Percentiles rank a stretch among this genome's conserved stretches.
Evolutionary conservation across 345 rosid species (phyloP).

Genomic region (Eutrema yunnanense): DNA sequence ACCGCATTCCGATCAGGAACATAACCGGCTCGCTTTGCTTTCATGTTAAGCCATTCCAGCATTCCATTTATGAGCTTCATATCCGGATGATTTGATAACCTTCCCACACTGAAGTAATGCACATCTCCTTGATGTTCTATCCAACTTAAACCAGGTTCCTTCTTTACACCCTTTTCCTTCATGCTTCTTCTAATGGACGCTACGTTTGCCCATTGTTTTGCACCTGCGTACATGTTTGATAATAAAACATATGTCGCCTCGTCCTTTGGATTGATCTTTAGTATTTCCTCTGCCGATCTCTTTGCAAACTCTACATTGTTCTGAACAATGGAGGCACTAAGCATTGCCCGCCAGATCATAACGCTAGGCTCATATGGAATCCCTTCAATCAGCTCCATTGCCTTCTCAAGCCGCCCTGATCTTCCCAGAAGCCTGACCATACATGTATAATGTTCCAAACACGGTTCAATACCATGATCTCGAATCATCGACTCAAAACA

Average conservation of each 20-base stretch:
- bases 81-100: constrained; percentile 53
- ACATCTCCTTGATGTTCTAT: constrained; percentile 59
- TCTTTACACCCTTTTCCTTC: constrained; percentile 64
- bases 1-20: constrained; percentile 49
- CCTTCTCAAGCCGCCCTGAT: constrained; percentile 67
- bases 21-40: constrained; percentile 54
- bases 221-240: constrained; percentile 71
- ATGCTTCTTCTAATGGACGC: constrained; percentile 61
- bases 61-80: constrained; percentile 65
- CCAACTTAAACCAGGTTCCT: constrained; percentile 93
- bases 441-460: constrained; percentile 74
- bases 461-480: constrained; percentile 63
- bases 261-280: constrained; percentile 67
- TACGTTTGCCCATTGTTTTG: constrained; percentile 60
- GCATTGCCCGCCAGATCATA: constrained; percentile 84
- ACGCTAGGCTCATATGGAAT: constrained; percentile 63
- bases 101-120: constrained; percentile 65
- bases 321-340: constrained; percentile 72
- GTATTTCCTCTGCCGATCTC: constrained; percentile 49
- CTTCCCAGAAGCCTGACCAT: constrained; percentile 82
- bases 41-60: constrained; percentile 80
- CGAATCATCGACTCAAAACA: constrained; percentile 67
- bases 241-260: constrained; percentile 68
- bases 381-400: constrained; percentile 54
- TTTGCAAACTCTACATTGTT: constrained; percentile 60